Evolutionary conservation across 495 filamentous ascomycete genomes (phyloP).

Genomic region (Chaetomium cochliodes): DNA sequence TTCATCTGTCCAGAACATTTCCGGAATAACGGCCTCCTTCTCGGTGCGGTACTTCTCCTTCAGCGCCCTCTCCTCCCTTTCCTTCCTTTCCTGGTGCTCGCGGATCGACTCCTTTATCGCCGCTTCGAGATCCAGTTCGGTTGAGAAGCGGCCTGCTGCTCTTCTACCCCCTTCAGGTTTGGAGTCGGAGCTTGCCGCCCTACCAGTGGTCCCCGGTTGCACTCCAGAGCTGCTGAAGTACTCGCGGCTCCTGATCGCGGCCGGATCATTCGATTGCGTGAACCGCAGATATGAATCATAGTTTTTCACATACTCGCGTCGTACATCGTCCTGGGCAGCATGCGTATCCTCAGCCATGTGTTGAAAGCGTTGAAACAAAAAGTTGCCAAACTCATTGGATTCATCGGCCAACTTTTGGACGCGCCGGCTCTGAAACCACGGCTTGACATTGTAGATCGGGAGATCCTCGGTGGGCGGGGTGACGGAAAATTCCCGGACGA

Average conservation of each 20-base stretch:
- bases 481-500: conserved; percentile 46
- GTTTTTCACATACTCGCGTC: conserved; percentile 39
- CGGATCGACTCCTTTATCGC: conserved; percentile 74
- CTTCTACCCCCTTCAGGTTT: conserved; percentile 61
- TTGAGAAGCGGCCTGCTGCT: conserved; percentile 52
- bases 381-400: conserved; percentile 35
- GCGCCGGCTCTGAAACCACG: conserved; percentile 44
- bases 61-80: conserved; percentile 64
- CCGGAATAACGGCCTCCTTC: conserved; percentile 81
- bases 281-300: conserved; percentile 52
- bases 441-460: conserved; percentile 42
- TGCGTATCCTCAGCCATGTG: conserved; percentile 27
- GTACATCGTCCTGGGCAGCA: conserved; percentile 34
- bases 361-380: conserved; percentile 35
- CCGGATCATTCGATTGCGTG: conserved; percentile 52
- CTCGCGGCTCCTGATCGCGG: conserved; percentile 46
- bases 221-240: conserved; percentile 37
- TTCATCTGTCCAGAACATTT: conserved; percentile 61
- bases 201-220: conserved; percentile 27
- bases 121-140: conserved; percentile 73
- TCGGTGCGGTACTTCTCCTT: conserved; percentile 72
- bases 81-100: conserved; percentile 70
- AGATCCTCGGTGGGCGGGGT: conserved; percentile 52
- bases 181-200: conserved; percentile 48
- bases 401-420: conserved; percentile 36